Evolutionary conservation across 23 red algal species (phyloP).

Genomic region (Agarophyton chilense): DNA sequence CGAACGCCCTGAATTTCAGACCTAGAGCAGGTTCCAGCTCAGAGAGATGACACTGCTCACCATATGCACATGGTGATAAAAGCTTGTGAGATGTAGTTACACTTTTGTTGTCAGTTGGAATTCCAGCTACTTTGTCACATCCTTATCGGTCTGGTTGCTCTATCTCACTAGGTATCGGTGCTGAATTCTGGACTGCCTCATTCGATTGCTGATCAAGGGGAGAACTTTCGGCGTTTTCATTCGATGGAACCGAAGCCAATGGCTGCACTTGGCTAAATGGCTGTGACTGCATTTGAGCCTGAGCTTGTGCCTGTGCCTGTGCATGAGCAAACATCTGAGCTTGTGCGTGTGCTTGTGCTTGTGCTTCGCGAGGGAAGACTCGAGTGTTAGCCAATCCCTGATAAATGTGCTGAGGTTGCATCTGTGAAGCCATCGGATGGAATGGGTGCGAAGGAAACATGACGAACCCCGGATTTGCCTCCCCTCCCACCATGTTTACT

Average conservation of each 20-base stretch:
- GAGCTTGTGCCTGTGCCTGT: slow-evolving; percentile 13
- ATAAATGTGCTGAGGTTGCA: slow-evolving; percentile 25
- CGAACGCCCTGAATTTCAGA: slow-evolving; percentile 8
- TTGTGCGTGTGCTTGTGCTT: slow-evolving; percentile 28
- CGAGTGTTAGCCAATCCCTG: neutral
- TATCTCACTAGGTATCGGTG: slow-evolving; percentile 26
- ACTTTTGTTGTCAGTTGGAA: slow-evolving; percentile 32
- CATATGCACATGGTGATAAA: slow-evolving; percentile 29
- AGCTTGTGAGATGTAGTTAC: slow-evolving; percentile 25
- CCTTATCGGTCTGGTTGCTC: slow-evolving; percentile 30
- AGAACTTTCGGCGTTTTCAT: neutral
- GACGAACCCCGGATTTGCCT: slow-evolving; percentile 22
- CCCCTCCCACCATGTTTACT: slow-evolving; percentile 24
- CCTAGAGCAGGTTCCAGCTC: slow-evolving; percentile 6
- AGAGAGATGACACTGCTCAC: neutral
- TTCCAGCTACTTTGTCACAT: neutral
- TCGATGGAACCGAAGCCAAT: neutral
- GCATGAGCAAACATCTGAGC: neutral
- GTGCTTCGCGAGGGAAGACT: slow-evolving; percentile 19
- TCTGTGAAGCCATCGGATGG: slow-evolving; percentile 23
- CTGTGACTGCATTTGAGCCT: slow-evolving; percentile 19
- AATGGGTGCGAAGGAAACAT: slow-evolving; percentile 38
- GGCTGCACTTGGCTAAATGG: slow-evolving; percentile 6
- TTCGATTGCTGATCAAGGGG: slow-evolving; percentile 22
- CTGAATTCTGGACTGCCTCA: slow-evolving; percentile 13